Evolutionary conservation across 1,284 basidiomycete genomes (phyloP).

Genomic region (Vanrija sp.): DNA sequence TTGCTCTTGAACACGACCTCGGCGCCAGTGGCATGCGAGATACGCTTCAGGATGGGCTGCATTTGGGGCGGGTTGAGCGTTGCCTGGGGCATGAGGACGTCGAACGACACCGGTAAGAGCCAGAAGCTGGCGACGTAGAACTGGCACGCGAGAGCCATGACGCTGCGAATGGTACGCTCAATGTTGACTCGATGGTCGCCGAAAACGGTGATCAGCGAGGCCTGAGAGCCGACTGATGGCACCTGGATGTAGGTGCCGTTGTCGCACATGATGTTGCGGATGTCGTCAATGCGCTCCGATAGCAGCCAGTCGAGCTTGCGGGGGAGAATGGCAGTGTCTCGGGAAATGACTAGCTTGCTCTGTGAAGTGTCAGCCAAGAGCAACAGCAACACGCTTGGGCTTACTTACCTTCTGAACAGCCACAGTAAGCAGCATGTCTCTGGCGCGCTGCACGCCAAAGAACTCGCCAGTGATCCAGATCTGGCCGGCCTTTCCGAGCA

Average conservation of each 20-base stretch:
- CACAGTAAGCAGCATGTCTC: slow-evolving; percentile 89
- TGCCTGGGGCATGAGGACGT: slow-evolving; percentile 72
- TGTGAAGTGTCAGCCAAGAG: too few relatives aligned
- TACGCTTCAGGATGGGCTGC: slow-evolving; percentile 77
- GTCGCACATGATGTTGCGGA: slow-evolving; percentile 89
- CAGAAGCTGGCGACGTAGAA: slow-evolving; percentile 95
- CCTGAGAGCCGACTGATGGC: slow-evolving; percentile 66
- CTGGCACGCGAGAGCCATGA: slow-evolving; percentile 94
- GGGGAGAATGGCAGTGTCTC: slow-evolving; percentile 89
- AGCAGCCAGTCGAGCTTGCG: slow-evolving; percentile 99
- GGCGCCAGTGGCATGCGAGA: slow-evolving; percentile 81
- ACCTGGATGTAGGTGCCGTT: slow-evolving; percentile 95
- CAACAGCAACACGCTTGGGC: slow-evolving; percentile 39
- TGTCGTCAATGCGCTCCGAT: slow-evolving; percentile 82
- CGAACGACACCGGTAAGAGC: slow-evolving; percentile 90
- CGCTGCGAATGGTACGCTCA: slow-evolving; percentile 86
- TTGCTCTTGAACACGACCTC: slow-evolving; percentile 97
- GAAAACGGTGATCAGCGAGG: slow-evolving; percentile 87
- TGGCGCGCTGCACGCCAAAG: slow-evolving; percentile 88
- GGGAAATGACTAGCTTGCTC: slow-evolving; percentile 86
- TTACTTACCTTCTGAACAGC: slow-evolving; percentile 62
- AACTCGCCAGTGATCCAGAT: slow-evolving; percentile 98
- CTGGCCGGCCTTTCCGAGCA: slow-evolving; percentile 56
- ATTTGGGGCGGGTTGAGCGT: slow-evolving; percentile 80
- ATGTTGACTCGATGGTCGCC: slow-evolving; percentile 94